Conservation (phyloP, 2,329 filamentous ascomycete species). For the Xylaria digitata region DNA sequence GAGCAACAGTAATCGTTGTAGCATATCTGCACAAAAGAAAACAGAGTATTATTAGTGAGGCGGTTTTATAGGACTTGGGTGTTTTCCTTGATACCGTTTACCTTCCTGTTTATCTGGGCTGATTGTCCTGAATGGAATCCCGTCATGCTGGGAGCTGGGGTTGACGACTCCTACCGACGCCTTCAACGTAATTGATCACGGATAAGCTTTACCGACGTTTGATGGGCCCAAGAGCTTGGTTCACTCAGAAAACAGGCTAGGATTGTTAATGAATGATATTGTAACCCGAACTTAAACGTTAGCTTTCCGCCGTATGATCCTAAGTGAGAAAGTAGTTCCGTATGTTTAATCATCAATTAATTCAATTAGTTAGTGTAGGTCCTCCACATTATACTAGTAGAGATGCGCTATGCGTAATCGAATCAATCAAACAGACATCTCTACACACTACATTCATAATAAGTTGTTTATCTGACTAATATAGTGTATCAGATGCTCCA, state of each 20-base stretch:
- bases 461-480: slow-evolving; percentile 1
- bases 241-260: slow-evolving; percentile 11
- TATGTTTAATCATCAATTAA: neutral
- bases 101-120: slow-evolving; percentile 7
- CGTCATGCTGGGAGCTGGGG: slow-evolving; percentile 2
- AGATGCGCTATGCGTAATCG: neutral
- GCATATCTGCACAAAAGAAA: neutral
- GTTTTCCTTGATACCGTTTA: neutral
- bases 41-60: slow-evolving; percentile 14
- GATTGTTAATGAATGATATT: slow-evolving; percentile 1
- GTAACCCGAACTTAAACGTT: neutral
- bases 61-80: slow-evolving; percentile 1
- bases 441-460: too few species aligned
- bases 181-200: slow-evolving; percentile 3
- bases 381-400: neutral
- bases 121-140: neutral
- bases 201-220: slow-evolving; percentile 23
- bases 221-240: slow-evolving; percentile 29
- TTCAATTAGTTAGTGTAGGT: neutral
- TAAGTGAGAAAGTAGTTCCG: neutral
- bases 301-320: slow-evolving; percentile 16
- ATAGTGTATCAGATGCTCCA: neutral
- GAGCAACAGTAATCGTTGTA: slow-evolving; percentile 7
- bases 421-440: neutral
- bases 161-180: neutral